Base-by-base conservation (phyloP, 768 basidiomycete genomes). In the Suillus clintonianus region DNA sequence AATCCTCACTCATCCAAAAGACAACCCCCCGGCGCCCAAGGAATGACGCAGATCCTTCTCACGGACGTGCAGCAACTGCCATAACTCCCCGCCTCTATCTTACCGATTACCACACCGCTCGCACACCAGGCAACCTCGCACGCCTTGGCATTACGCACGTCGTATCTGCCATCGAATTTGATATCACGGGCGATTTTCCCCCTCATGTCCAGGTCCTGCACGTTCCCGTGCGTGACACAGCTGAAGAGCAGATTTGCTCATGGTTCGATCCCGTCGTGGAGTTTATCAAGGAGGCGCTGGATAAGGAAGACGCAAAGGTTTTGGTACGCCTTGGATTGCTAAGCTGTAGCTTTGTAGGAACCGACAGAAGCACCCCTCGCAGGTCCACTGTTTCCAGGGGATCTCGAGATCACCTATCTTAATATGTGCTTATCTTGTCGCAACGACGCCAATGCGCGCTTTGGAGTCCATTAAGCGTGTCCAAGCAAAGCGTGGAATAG, bases 381-480 rank as follows among this genome's bases (percentile, higher is more conserved):
- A 92, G 90, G 89, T 93, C 14, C 92, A 94, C 73, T 93, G 92
- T 72, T 74, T 86, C 45, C 86, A 87, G 74, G 92, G 92, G 47
- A 82, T 92, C 63, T 90, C 89, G 68, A 83, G 92, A 27, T 90
- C 89, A 48, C 83, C 91, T 1, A 91, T 89, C 5, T 83, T 92
- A 32, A 86, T 92, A 4, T 87, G 88, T 65, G 92, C 90, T 60
- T 93, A 91, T 75, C 78, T 89, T 48, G 75, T 88, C 22, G 81
- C 81, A 8, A 76, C 80, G 19, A 82, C 78, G 32, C 76, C 79
- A 19, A 87, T 90, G 85, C 72, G 73, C 5, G 80, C 85, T 13
- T 59, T 68, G 30, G 83, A 89, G 62, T 83, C 89, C 10, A 81
- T 91, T 67, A 78, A 74, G 32, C 83, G 83, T 62, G 83, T 86